Evolutionary conservation across 2,329 filamentous ascomycete genomes (phyloP), one percentile per base, ranked within the genome.

Genomic region (Fusarium sp.): DNA sequence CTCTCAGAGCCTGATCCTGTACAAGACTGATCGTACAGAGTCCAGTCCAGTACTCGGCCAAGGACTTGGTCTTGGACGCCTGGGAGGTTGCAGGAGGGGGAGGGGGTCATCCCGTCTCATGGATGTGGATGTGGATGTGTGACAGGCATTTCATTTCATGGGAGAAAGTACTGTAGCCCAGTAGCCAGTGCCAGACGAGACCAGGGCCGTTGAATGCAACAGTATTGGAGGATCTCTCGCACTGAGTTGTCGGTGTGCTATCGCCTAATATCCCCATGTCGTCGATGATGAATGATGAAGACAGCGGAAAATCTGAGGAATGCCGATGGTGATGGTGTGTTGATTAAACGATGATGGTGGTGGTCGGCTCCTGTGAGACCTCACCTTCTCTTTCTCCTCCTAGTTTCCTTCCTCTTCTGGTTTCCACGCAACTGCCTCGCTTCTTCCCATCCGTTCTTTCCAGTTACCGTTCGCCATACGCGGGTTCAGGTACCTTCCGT

Each of bases 21-120:
- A 50, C 55, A 60, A 59, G 66, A 40, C 34, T 59, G 50, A 70
- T 56, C 34, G 54, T 47, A 37, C 34, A 34, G 16, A 34, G 32
- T 37, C 32, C 32, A 37, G 34, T 37, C 34, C 34, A 37, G 34
- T 37, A 48, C 63, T 63, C 50, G 48, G 63, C 43, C 59, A 69
- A 55, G 42, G 55, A 32, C 51, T 58, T 54, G 37, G 55, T 41
- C 51, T 65, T 56, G 51, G 28, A 65, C 50, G 50, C 37, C 58
- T 69, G 62, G 62, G 66, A 70, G 67, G 67, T 70, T 68, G 59
- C 68, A 71, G 67, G 63, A 71, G 55, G 63, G 27, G 57, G 42
- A 25, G 47, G 58, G 68, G 68, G 62, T 68, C 63, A 65, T 71
- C 68, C 68, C 68, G 63, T 71, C 68, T 68, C 59, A 55, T 64